These are phyloP conservation scores for Byssoonygena ceratinophila DNA, from an alignment of 2,329 filamentous ascomycete genomes.

Conservation along the genomic window DNA sequence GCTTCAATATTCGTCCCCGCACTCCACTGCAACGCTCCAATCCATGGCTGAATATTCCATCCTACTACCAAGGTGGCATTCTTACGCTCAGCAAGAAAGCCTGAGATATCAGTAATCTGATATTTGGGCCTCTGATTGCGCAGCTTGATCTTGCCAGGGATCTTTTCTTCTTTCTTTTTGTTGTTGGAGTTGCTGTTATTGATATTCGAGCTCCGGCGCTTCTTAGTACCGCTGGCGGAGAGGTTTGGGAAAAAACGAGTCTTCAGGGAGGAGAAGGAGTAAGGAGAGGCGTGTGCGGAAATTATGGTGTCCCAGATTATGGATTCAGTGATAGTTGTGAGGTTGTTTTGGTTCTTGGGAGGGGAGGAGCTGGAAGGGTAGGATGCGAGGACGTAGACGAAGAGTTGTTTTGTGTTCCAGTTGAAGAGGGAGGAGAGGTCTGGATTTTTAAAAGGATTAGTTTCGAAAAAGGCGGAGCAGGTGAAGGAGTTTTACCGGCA, in stretches of 20 bases:
- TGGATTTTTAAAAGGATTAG: constrained; percentile 18
- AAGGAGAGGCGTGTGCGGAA: constrained; percentile 47
- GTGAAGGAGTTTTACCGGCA: constrained; percentile 43
- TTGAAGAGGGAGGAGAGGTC: constrained; percentile 89
- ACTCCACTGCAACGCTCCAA: constrained; percentile 79
- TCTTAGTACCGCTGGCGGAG: constrained; percentile 21
- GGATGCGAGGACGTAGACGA: constrained; percentile 84
- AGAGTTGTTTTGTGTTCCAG: constrained; percentile 98
- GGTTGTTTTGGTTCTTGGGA: constrained; percentile 18
- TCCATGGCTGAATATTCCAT: constrained; percentile 98
- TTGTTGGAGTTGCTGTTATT: constrained; percentile 17
- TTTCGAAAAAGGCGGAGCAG: not conserved
- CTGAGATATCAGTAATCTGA: constrained; percentile 82
- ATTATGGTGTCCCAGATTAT: constrained; percentile 60
- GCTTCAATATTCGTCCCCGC: constrained; percentile 31
- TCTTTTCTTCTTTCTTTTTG: constrained; percentile 16
- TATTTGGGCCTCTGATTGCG: constrained; percentile 89
- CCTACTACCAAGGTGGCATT: constrained; percentile 72
- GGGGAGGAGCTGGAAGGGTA: constrained; percentile 40
- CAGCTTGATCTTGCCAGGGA: constrained; percentile 58
- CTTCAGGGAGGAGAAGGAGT: constrained; percentile 31
- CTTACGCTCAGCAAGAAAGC: constrained; percentile 60
- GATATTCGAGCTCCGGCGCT: constrained; percentile 8
- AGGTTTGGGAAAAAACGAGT: constrained; percentile 28
- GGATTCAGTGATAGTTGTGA: constrained; percentile 33